Percentiles rank a stretch among this genome's conserved stretches.
These are phyloP conservation scores for Leishmania guyanensis DNA, from an alignment of 208 protist species.

Conservation along the genomic window DNA sequence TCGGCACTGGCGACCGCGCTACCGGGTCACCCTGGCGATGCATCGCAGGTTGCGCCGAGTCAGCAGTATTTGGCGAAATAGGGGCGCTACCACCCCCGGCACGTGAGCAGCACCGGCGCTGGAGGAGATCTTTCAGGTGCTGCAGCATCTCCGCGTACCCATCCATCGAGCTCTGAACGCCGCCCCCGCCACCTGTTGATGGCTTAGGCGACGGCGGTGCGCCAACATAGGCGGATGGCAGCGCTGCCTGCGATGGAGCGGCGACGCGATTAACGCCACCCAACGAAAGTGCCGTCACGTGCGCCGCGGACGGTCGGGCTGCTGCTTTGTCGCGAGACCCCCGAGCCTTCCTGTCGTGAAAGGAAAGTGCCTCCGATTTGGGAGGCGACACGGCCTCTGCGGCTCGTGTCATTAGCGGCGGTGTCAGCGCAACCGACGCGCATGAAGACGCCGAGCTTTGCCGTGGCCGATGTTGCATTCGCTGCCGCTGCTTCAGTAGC, in stretches of 20 bases:
- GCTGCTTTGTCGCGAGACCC: background rate
- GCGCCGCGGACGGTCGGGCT: slow-evolving; percentile 2
- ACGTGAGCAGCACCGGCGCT: slow-evolving; percentile 41
- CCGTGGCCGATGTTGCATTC: slow-evolving; percentile 22
- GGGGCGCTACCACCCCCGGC: slow-evolving; percentile 22
- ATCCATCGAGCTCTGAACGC: slow-evolving; percentile 44
- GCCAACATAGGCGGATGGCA: background rate
- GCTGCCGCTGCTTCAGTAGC: slow-evolving; percentile 64
- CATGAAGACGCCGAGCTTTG: background rate
- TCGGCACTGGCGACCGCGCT: slow-evolving; percentile 5
- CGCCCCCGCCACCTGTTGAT: slow-evolving; percentile 8
- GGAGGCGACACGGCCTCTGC: slow-evolving; percentile 8
- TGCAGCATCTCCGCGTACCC: slow-evolving; percentile 85
- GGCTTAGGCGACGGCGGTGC: slow-evolving; percentile 17
- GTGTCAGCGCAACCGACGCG: slow-evolving; percentile 10
- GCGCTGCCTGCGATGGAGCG: slow-evolving; percentile 1
- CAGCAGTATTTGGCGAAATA: slow-evolving; percentile 13
- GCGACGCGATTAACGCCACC: slow-evolving; percentile 16
- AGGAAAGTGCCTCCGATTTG: slow-evolving; percentile 2
- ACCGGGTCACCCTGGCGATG: background rate
- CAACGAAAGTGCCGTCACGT: slow-evolving; percentile 37
- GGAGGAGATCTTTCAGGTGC: slow-evolving; percentile 75
- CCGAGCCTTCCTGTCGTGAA: slow-evolving; percentile 2
- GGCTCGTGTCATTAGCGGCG: background rate
- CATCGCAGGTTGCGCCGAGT: background rate